These are phyloP conservation scores for Penicillium samsonianum DNA, from an alignment of 495 filamentous ascomycete genomes.

Conservation along the genomic window DNA sequence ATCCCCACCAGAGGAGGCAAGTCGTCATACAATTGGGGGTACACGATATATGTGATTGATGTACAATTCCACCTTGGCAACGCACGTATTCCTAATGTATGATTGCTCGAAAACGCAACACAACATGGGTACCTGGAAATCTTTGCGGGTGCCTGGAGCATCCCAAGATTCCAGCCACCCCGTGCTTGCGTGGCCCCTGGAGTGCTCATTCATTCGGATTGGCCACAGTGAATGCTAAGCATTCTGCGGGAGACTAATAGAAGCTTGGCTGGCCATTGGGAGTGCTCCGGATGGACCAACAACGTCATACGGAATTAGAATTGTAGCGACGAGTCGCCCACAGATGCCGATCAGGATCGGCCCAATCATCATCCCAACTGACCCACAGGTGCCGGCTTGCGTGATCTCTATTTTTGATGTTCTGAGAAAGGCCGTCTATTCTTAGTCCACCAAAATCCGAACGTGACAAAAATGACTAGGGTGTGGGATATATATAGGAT, in stretches of 20 bases:
- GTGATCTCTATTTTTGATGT: slow-evolving; percentile 19
- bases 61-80: neutral
- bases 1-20: slow-evolving; percentile 6
- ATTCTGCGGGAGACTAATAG: slow-evolving; percentile 21
- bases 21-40: slow-evolving; percentile 7
- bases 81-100: neutral
- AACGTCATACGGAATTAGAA: slow-evolving; percentile 30
- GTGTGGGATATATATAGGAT: slow-evolving; percentile 8
- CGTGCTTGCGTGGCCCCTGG: slow-evolving; percentile 27
- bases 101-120: slow-evolving; percentile 4
- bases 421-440: slow-evolving; percentile 23
- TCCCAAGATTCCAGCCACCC: slow-evolving; percentile 25
- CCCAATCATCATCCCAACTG: slow-evolving; percentile 17
- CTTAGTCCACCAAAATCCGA: slow-evolving; percentile 14
- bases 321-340: slow-evolving; percentile 6
- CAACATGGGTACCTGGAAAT: slow-evolving; percentile 15
- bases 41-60: slow-evolving; percentile 18
- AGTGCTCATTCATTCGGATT: slow-evolving; percentile 11
- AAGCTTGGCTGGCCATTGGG: slow-evolving; percentile 19
- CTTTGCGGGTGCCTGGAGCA: slow-evolving; percentile 9
- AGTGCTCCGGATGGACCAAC: slow-evolving; percentile 1
- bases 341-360: slow-evolving; percentile 19
- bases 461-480: slow-evolving; percentile 3
- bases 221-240: slow-evolving; percentile 27
- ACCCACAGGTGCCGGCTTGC: slow-evolving; percentile 22